Evolutionary conservation across 164 flowering plant species (phyloP).

Genomic region (Kalanchoe fedtschenkoi): DNA sequence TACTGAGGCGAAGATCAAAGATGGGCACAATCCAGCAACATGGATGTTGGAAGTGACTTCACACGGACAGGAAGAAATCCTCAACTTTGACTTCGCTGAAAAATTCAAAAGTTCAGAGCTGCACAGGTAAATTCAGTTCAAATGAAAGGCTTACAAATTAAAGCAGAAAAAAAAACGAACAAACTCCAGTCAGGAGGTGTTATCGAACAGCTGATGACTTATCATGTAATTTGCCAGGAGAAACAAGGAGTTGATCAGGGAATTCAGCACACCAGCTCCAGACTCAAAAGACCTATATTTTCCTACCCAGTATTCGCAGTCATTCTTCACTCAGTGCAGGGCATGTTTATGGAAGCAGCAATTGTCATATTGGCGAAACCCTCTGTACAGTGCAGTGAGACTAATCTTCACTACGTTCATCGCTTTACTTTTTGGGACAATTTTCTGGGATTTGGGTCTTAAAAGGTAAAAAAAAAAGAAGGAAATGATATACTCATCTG

Average conservation of each 20-base stretch:
- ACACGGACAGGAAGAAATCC: conserved; percentile 23
- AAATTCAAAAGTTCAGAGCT: conserved; percentile 29
- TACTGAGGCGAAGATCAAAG: conserved; percentile 30
- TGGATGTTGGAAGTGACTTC: conserved; percentile 43
- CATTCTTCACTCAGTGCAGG: conserved; percentile 27
- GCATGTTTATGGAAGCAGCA: conserved; percentile 41
- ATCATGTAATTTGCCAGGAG: conserved; percentile 16
- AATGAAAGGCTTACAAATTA: neutral
- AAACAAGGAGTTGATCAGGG: conserved; percentile 32
- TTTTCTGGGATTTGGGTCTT: conserved; percentile 36
- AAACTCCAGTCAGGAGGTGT: no score
- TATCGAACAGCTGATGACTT: neutral
- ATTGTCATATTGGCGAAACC: conserved; percentile 40
- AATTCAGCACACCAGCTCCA: conserved; percentile 27
- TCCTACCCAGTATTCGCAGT: conserved; percentile 28
- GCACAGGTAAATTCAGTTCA: conserved; percentile 12
- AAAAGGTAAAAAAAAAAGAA: conserved; percentile 15
- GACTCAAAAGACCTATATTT: conserved; percentile 31
- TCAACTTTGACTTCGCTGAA: conserved; percentile 23
- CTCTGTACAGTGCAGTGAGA: conserved; percentile 33
- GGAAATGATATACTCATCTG: neutral
- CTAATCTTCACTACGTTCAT: conserved; percentile 30
- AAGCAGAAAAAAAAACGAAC: neutral
- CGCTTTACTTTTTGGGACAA: conserved; percentile 29
- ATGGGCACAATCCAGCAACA: conserved; percentile 37